Percentiles rank a stretch among this genome's conserved stretches.
Evolutionary conservation across 495 filamentous ascomycete genomes (phyloP).

Genomic region (Penicillium fimorum): DNA sequence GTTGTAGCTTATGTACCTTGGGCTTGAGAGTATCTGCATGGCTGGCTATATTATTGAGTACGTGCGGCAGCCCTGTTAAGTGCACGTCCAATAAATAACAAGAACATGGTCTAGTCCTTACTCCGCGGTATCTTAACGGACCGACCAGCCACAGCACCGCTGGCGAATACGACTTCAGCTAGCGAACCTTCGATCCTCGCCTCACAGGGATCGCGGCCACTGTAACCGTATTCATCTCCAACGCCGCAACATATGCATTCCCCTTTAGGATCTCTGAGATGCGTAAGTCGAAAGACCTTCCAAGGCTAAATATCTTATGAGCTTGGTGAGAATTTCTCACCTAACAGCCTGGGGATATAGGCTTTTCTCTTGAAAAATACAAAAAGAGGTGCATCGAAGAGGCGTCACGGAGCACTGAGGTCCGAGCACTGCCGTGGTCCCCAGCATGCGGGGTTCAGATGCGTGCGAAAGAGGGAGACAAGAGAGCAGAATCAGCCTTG

Average conservation of each 20-base stretch:
- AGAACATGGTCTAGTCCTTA: neutral
- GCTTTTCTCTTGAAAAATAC: no score
- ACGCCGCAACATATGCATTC: constrained; percentile 63
- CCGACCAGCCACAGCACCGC: constrained; percentile 38
- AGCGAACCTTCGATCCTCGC: no score
- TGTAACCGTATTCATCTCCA: constrained; percentile 42
- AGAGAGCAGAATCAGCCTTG: no score
- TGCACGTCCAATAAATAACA: neutral
- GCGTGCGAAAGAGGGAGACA: no score
- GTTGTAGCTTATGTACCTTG: constrained; percentile 47
- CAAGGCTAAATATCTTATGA: constrained; percentile 62
- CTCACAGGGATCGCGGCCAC: no score
- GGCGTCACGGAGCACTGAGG: no score
- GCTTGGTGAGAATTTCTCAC: no score
- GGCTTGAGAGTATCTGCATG: constrained; percentile 43
- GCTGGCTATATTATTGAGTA: constrained; percentile 52
- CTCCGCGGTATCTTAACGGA: constrained; percentile 29
- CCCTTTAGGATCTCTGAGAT: constrained; percentile 76
- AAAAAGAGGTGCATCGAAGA: no score
- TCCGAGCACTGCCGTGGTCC: no score
- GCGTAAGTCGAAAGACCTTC: constrained; percentile 62
- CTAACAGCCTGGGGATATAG: no score
- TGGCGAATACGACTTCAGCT: no score
- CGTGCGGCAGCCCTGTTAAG: neutral
- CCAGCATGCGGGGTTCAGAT: no score